phyloP scores from a whole-genome alignment of 176 grass and related monocot genomes.

The Carex cristatella region DNA sequence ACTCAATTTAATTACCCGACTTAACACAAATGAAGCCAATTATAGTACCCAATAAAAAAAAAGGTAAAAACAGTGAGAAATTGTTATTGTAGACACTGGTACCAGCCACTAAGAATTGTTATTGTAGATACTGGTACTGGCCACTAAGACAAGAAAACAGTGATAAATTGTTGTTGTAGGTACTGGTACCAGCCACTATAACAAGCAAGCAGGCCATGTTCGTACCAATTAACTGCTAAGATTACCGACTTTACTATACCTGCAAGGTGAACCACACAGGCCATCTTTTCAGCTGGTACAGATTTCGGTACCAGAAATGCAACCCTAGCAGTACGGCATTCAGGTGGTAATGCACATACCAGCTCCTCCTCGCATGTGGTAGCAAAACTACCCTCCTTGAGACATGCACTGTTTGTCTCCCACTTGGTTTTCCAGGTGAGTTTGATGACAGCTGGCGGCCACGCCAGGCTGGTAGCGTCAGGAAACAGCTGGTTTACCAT shows the following conservation, averaged over 20 bases:
- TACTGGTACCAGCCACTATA: too few species aligned
- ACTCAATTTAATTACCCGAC: not conserved
- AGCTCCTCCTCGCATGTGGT: constrained; percentile 69
- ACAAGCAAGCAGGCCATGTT: constrained; percentile 4
- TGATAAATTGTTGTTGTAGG: too few species aligned
- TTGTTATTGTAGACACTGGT: too few species aligned
- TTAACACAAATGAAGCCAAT: not conserved
- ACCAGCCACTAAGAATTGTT: not conserved
- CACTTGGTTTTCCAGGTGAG: constrained; percentile 79
- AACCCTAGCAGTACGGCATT: constrained; percentile 82
- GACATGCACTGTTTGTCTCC: constrained; percentile 71
- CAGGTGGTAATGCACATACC: constrained; percentile 59
- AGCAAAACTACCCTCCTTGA: constrained; percentile 72
- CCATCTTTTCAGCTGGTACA: constrained; percentile 66
- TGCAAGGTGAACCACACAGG: constrained; percentile 95
- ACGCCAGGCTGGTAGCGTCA: constrained; percentile 39
- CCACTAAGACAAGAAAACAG: too few species aligned
- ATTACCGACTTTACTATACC: constrained; percentile 35
- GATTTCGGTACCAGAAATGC: constrained; percentile 78
- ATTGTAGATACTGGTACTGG: too few species aligned
- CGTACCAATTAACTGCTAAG: not conserved
- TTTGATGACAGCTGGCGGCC: constrained; percentile 57
- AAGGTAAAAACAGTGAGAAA: not conserved
- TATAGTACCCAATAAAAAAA: not conserved
- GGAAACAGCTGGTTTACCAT: constrained; percentile 88